These are phyloP conservation scores for Cryphonectria nitschkei DNA, from an alignment of 2,329 filamentous ascomycete species.

Conservation along the genomic window DNA sequence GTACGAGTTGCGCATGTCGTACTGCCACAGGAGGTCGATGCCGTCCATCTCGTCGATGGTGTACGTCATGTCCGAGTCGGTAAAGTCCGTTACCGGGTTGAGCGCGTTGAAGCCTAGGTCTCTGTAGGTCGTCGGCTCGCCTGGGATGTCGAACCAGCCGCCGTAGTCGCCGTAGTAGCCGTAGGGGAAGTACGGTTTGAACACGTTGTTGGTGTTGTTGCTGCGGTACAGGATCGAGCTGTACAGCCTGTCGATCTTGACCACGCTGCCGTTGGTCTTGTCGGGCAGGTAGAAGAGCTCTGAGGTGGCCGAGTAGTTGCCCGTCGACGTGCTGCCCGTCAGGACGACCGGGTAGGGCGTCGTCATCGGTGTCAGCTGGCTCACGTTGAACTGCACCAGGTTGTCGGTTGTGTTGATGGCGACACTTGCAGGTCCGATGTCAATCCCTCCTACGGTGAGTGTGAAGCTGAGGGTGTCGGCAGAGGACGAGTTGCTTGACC, in stretches of 20 bases:
- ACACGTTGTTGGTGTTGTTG: conserved; percentile 39
- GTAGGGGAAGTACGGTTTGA: conserved; percentile 48
- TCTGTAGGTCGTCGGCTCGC: conserved; percentile 40
- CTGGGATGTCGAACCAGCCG: conserved; percentile 46
- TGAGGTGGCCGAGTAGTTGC: conserved; percentile 42
- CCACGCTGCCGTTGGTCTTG: conserved; percentile 47
- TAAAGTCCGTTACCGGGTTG: conserved; percentile 46
- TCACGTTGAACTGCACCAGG: conserved; percentile 44
- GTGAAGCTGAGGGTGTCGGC: conserved; percentile 44
- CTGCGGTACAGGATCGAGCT: conserved; percentile 48
- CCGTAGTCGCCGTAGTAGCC: conserved; percentile 50
- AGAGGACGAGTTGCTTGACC: conserved; percentile 25
- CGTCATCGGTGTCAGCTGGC: conserved; percentile 40
- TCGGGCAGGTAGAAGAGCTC: conserved; percentile 48
- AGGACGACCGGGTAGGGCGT: conserved; percentile 46
- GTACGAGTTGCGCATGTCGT: conserved; percentile 49
- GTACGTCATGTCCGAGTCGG: conserved; percentile 42
- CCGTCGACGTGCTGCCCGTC: conserved; percentile 38
- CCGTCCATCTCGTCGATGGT: conserved; percentile 42
- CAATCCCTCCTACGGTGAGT: conserved; percentile 35
- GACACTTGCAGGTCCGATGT: conserved; percentile 42
- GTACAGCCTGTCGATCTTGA: conserved; percentile 50
- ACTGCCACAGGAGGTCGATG: conserved; percentile 47
- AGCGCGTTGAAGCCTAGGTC: conserved; percentile 49
- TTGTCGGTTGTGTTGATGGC: conserved; percentile 41